These are phyloP conservation scores for Yamadazyma dendronema DNA, from an alignment of 1,139 yeast genomes.

Conservation along the genomic window DNA sequence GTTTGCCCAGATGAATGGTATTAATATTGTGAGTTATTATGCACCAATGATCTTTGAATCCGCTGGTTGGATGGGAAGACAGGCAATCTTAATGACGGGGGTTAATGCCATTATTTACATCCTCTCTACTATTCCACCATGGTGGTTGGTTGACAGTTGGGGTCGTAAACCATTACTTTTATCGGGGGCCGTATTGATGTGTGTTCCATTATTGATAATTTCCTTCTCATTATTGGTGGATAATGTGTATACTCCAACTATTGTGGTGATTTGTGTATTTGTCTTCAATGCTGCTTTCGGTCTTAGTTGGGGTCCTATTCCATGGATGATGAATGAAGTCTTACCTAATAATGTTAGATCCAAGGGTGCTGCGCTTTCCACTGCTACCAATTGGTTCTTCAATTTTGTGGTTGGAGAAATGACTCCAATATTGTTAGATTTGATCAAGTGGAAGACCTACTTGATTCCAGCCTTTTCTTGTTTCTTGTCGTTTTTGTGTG, in stretches of 20 bases:
- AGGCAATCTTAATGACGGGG: slow-evolving; percentile 93
- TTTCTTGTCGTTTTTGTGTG: slow-evolving; percentile 61
- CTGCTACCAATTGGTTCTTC: slow-evolving; percentile 94
- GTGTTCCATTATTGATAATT: slow-evolving; percentile 60
- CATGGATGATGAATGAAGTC: slow-evolving; percentile 92
- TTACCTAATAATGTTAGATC: slow-evolving; percentile 86
- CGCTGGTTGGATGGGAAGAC: slow-evolving; percentile 91
- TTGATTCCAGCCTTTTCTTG: slow-evolving; percentile 80
- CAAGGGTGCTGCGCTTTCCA: slow-evolving; percentile 86
- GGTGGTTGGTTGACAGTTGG: slow-evolving; percentile 89
- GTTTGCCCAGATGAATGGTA: slow-evolving; percentile 92
- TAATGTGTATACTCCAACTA: slow-evolving; percentile 59
- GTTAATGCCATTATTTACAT: slow-evolving; percentile 76
- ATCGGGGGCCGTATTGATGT: slow-evolving; percentile 80
- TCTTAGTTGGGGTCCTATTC: slow-evolving; percentile 90
- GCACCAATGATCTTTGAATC: slow-evolving; percentile 93
- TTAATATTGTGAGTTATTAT: slow-evolving; percentile 87
- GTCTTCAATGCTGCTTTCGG: slow-evolving; percentile 86
- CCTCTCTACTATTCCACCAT: slow-evolving; percentile 78
- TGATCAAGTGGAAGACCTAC: slow-evolving; percentile 77
- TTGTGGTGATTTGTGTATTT: slow-evolving; percentile 75
- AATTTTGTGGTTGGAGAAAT: slow-evolving; percentile 89
- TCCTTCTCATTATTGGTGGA: slow-evolving; percentile 65
- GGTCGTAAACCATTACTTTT: slow-evolving; percentile 82
- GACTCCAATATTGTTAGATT: slow-evolving; percentile 81